Percentiles rank a stretch among this genome's conserved stretches.
Evolutionary conservation across 192 early-diverging fungal species (phyloP).

Genomic region (Coemansia reversa): DNA sequence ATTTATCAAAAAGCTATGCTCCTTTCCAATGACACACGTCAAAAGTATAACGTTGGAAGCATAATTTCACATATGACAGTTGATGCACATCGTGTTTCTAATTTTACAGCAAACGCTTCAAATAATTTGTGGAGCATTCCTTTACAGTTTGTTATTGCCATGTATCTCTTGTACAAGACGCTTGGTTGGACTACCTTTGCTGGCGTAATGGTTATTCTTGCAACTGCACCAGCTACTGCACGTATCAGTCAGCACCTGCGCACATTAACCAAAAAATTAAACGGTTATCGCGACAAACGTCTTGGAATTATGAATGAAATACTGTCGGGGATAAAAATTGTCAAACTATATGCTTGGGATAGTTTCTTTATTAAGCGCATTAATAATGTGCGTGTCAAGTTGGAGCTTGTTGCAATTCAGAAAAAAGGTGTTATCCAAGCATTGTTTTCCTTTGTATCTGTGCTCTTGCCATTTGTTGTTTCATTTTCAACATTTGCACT

Average conservation of each 20-base stretch:
- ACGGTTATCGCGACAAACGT: slow-evolving; percentile 79
- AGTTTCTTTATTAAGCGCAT: slow-evolving; percentile 68
- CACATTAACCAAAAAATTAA: slow-evolving; percentile 72
- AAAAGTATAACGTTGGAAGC: slow-evolving; percentile 76
- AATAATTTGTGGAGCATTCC: slow-evolving; percentile 77
- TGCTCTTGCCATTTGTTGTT: slow-evolving; percentile 86
- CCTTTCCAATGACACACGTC: slow-evolving; percentile 77
- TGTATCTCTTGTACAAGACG: slow-evolving; percentile 76
- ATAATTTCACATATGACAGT: slow-evolving; percentile 69
- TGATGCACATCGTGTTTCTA: slow-evolving; percentile 64
- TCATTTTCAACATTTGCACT: slow-evolving; percentile 84
- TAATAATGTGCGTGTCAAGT: slow-evolving; percentile 63
- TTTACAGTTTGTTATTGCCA: slow-evolving; percentile 71
- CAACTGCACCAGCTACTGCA: slow-evolving; percentile 76
- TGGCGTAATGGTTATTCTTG: slow-evolving; percentile 79
- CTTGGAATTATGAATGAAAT: slow-evolving; percentile 81
- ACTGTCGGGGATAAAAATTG: slow-evolving; percentile 88
- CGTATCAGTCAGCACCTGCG: slow-evolving; percentile 66
- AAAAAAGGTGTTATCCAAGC: slow-evolving; percentile 72
- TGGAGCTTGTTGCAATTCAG: slow-evolving; percentile 78
- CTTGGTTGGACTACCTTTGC: slow-evolving; percentile 81
- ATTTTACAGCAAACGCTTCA: slow-evolving; percentile 62
- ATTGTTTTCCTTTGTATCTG: slow-evolving; percentile 70
- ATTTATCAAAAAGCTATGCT: slow-evolving; percentile 84
- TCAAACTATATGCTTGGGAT: slow-evolving; percentile 98